These are phyloP conservation scores for Neofusicoccum ribis DNA, from an alignment of 2,329 filamentous ascomycete species.

Conservation along the genomic window DNA sequence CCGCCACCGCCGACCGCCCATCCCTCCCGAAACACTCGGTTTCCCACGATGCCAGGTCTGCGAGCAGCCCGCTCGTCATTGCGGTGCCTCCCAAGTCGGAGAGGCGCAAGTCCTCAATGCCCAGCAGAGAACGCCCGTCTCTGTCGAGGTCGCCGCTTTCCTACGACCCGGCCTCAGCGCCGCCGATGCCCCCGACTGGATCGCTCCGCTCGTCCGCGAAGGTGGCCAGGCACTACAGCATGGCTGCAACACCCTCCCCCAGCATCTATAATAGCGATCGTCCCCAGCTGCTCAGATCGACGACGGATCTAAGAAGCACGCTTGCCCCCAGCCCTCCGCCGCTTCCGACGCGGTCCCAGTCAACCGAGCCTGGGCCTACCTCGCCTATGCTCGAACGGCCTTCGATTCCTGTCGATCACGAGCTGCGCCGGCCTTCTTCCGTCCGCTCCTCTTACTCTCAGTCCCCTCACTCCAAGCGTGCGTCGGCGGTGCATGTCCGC, in stretches of 20 bases:
- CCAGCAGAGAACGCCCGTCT: background rate
- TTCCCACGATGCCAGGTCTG: background rate
- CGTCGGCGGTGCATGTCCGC: slow-evolving; percentile 1
- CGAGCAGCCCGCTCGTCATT: background rate
- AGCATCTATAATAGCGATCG: background rate
- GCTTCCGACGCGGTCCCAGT: slow-evolving; percentile 5
- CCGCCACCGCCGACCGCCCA: slow-evolving; percentile 9
- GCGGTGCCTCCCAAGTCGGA: background rate
- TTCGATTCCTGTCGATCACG: background rate
- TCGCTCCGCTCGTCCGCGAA: slow-evolving; percentile 11
- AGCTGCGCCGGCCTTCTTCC: slow-evolving; percentile 14
- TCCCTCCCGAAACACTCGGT: background rate
- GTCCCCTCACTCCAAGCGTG: slow-evolving; percentile 13
- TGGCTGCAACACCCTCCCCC: slow-evolving; percentile 2
- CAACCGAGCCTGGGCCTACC: slow-evolving; percentile 7
- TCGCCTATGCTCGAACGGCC: slow-evolving; percentile 9
- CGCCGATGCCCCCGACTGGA: background rate
- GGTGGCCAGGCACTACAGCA: slow-evolving; percentile 16
- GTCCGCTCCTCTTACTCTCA: slow-evolving; percentile 17
- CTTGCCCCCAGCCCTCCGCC: slow-evolving; percentile 1
- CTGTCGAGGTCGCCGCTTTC: slow-evolving; percentile 16
- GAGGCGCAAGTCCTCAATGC: slow-evolving; percentile 16
- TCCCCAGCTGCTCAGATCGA: slow-evolving; percentile 14
- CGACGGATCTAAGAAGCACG: slow-evolving; percentile 7
- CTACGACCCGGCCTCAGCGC: slow-evolving; percentile 1